Percentiles rank a stretch among this genome's conserved stretches.
Conservation (phyloP, 208 protist genomes). For the Acanthamoeba sp. region DNA sequence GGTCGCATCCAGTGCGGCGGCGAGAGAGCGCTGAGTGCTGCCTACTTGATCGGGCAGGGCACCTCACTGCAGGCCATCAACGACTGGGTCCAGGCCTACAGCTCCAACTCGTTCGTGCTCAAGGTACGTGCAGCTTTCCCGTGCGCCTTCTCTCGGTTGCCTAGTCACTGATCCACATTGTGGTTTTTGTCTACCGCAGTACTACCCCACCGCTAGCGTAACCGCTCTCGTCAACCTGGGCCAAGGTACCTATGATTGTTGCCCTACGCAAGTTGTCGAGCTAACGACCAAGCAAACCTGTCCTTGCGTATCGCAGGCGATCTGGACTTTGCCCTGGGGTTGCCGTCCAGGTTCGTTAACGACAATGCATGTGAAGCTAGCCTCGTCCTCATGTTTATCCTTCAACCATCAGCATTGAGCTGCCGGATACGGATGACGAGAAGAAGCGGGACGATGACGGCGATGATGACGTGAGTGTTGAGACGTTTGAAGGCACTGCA, state of each 20-base stretch:
- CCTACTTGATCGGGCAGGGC: not conserved
- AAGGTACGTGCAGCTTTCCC: not conserved
- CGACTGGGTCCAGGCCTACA: not conserved
- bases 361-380: no score
- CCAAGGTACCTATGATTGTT: no score
- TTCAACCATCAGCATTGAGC: not conserved
- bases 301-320: no score
- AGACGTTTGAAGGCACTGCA: not conserved
- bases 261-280: no score
- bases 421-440: not conserved
- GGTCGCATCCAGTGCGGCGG: not conserved
- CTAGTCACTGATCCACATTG: not conserved
- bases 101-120: not conserved
- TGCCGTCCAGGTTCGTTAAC: not conserved
- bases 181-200: not conserved
- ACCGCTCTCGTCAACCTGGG: not conserved
- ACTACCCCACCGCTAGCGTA: not conserved
- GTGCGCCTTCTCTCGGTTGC: no score
- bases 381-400: not conserved
- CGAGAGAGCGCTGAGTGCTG: not conserved
- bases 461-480: not conserved
- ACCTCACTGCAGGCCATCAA: not conserved
- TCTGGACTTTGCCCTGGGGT: not conserved
- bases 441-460: not conserved
- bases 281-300: no score